A percentile compares a stretch with the other conserved stretches of the same genome.
These are phyloP conservation scores for Pseudogymnoascus sp. DNA, from an alignment of 2,329 filamentous ascomycete genomes.

Conservation along the genomic window DNA sequence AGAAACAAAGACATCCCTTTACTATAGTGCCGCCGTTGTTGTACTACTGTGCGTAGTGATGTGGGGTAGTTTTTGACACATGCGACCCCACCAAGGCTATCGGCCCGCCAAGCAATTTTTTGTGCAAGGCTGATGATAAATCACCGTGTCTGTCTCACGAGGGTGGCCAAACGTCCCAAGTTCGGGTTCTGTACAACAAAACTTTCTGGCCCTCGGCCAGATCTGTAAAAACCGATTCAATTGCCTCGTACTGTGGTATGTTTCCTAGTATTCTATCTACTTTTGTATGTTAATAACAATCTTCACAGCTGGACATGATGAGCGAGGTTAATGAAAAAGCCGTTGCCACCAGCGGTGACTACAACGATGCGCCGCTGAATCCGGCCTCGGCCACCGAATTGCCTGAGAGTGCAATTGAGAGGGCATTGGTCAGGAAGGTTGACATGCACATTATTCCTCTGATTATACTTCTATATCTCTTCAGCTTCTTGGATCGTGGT, in stretches of 20 bases:
- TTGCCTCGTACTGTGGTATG: conserved; percentile 1
- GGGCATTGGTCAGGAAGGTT: conserved; percentile 39
- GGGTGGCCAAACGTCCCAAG: neutral
- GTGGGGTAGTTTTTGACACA: conserved; percentile 4
- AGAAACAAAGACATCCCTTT: neutral
- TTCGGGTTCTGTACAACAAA: neutral
- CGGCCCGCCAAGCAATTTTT: neutral
- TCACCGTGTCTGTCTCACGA: neutral
- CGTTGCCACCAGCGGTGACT: neutral
- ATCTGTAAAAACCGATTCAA: neutral
- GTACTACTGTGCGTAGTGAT: neutral
- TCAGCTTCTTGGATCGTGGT: conserved; percentile 62
- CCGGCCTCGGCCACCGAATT: neutral
- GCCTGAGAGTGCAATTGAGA: neutral
- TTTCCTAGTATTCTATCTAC: neutral
- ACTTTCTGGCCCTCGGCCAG: neutral
- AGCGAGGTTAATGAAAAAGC: conserved; percentile 1
- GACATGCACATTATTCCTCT: conserved; percentile 56
- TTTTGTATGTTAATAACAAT: neutral
- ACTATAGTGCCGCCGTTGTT: neutral
- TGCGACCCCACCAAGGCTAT: conserved; percentile 1
- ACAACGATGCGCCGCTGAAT: neutral
- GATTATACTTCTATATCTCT: conserved; percentile 61
- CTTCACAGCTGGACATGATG: neutral
- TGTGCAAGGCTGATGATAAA: conserved; percentile 7